phyloP scores from a whole-genome alignment of 1,139 yeast genomes.

The Geotrichum bryndzae region DNA sequence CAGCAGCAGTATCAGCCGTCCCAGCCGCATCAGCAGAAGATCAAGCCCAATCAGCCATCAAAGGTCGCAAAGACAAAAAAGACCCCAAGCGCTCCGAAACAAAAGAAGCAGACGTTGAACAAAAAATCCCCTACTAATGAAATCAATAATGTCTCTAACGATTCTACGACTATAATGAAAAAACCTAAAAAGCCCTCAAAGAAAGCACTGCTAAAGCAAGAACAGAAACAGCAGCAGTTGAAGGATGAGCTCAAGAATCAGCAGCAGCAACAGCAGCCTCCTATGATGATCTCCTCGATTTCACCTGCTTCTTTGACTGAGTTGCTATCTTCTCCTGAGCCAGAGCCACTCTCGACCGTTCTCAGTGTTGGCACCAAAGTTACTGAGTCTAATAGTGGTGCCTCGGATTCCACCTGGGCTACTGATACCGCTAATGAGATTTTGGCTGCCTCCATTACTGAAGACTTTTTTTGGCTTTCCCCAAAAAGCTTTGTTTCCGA shows the following conservation, averaged over 20 bases:
- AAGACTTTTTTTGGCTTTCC: conserved; percentile 15
- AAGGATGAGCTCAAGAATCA: background rate
- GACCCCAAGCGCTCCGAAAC: conserved; percentile 13
- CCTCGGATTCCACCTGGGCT: background rate
- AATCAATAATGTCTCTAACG: background rate
- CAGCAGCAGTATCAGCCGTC: background rate
- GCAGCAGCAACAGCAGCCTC: background rate
- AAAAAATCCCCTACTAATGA: conserved; percentile 1
- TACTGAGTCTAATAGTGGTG: conserved; percentile 2
- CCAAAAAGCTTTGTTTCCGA: conserved; percentile 8
- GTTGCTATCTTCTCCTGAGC: conserved; percentile 16
- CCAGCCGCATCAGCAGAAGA: background rate
- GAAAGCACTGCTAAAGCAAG: background rate
- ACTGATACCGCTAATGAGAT: conserved; percentile 9
- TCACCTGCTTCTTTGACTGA: background rate
- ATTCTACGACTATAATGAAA: conserved; percentile 6
- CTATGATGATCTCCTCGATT: background rate
- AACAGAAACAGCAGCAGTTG: background rate
- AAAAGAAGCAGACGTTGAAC: background rate
- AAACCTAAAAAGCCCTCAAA: background rate
- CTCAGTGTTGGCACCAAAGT: conserved; percentile 1
- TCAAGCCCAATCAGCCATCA: conserved; percentile 1
- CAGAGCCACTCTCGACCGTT: conserved; percentile 5
- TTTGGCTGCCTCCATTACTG: conserved; percentile 10
- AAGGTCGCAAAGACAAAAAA: conserved; percentile 19